Evolutionary conservation across 2,329 filamentous ascomycete species (phyloP).

Genomic region (Penicillium sp.): DNA sequence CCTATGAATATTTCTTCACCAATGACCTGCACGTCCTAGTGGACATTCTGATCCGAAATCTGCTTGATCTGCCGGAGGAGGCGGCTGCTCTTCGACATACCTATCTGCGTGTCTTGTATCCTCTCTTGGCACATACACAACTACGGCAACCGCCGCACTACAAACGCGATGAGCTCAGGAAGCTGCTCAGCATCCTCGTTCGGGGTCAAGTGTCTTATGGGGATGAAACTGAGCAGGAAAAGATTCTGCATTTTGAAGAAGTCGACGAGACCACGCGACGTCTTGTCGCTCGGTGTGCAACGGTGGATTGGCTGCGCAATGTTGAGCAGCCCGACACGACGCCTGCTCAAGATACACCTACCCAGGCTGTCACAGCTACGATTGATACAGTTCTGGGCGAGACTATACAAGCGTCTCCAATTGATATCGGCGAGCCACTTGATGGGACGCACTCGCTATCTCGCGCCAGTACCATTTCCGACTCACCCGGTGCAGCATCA

Average conservation of each 20-base stretch:
- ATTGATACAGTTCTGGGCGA: slow-evolving; percentile 23
- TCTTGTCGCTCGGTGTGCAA: slow-evolving; percentile 46
- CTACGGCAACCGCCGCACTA: slow-evolving; percentile 83
- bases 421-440: slow-evolving; percentile 23
- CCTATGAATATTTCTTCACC: slow-evolving; percentile 97
- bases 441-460: slow-evolving; percentile 41
- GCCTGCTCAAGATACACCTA: slow-evolving; percentile 14
- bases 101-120: slow-evolving; percentile 88
- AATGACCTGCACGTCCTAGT: slow-evolving; percentile 92
- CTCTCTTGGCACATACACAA: slow-evolving; percentile 86
- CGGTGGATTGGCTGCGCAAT: slow-evolving; percentile 47
- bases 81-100: slow-evolving; percentile 73
- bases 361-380: slow-evolving; percentile 10
- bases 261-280: slow-evolving; percentile 51
- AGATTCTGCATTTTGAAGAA: slow-evolving; percentile 49
- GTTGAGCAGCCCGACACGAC: slow-evolving; percentile 22
- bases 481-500: slow-evolving; percentile 49
- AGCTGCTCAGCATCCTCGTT: slow-evolving; percentile 69
- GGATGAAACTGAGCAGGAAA: slow-evolving; percentile 43
- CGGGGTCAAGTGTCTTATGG: slow-evolving; percentile 67
- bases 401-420: slow-evolving; percentile 14
- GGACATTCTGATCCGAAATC: slow-evolving; percentile 92
- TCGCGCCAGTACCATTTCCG: slow-evolving; percentile 28
- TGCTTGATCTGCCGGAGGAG: slow-evolving; percentile 92
- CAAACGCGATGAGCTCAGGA: slow-evolving; percentile 80